Evolutionary conservation across 305 asterid genomes (phyloP).

Genomic region (Caryopteris hybrid): DNA sequence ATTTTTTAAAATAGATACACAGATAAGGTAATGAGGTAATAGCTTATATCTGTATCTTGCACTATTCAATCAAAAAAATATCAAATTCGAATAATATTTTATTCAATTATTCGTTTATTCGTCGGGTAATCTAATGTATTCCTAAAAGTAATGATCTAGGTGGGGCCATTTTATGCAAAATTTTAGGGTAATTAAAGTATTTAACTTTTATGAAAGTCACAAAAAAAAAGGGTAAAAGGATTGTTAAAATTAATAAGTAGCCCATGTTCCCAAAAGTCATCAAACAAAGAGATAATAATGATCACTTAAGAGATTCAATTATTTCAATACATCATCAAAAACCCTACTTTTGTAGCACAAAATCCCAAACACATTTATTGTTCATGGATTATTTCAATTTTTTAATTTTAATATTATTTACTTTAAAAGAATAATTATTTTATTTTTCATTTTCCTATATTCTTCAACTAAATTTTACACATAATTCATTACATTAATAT

Average conservation of each 20-base stretch:
- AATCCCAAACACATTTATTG: conserved; percentile 13
- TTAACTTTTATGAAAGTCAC: conserved; percentile 22
- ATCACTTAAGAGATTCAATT: conserved; percentile 25
- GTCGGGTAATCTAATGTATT: background rate
- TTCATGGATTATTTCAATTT: background rate
- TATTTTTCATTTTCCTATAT: too few relatives aligned
- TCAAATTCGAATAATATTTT: too few relatives aligned
- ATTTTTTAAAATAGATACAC: too few relatives aligned
- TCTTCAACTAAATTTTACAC: too few relatives aligned
- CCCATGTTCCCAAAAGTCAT: conserved; percentile 39
- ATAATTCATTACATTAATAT: too few relatives aligned
- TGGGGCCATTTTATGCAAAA: conserved; percentile 11
- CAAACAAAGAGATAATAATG: conserved; percentile 27
- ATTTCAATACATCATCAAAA: conserved; percentile 36
- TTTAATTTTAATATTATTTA: too few relatives aligned
- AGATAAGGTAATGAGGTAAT: too few relatives aligned
- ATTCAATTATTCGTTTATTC: too few relatives aligned
- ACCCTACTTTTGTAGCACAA: conserved; percentile 20
- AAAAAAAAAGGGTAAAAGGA: conserved; percentile 5
- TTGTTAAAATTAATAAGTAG: conserved; percentile 24
- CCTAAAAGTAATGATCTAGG: background rate
- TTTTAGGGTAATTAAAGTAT: background rate
- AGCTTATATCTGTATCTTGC: too few relatives aligned
- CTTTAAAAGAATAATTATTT: too few relatives aligned
- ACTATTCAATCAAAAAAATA: too few relatives aligned